phyloP scores from a whole-genome alignment of 768 basidiomycete species.

The Clavulina sp. region DNA sequence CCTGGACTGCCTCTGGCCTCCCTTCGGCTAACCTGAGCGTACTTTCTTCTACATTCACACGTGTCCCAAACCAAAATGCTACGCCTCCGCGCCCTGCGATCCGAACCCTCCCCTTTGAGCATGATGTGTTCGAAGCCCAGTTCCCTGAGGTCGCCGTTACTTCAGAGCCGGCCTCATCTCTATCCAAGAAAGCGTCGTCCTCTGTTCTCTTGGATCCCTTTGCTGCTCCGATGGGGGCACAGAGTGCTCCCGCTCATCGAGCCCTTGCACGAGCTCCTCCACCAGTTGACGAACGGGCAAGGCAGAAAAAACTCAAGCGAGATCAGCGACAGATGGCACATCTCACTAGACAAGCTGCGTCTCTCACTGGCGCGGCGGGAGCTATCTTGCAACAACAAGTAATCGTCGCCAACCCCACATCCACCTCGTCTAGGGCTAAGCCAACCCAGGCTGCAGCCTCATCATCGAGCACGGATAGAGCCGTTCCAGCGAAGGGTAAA shows the following conservation, averaged over 20 bases:
- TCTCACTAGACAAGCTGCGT: slow-evolving; percentile 41
- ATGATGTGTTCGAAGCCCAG: slow-evolving; percentile 26
- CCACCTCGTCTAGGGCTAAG: too few relatives aligned
- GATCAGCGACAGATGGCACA: slow-evolving; percentile 43
- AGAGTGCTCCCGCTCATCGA: slow-evolving; percentile 26
- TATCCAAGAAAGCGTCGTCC: background rate
- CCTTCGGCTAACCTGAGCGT: background rate
- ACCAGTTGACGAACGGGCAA: slow-evolving; percentile 21
- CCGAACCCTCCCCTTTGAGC: slow-evolving; percentile 25
- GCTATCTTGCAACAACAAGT: slow-evolving; percentile 32
- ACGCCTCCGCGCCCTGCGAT: background rate
- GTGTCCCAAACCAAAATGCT: background rate
- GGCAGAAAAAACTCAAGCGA: slow-evolving; percentile 21
- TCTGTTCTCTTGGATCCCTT: background rate
- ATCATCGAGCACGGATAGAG: background rate
- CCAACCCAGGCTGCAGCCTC: background rate
- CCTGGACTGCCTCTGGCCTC: background rate
- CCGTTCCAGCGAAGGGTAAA: slow-evolving; percentile 3
- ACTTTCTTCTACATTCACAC: background rate
- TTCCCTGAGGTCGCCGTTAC: slow-evolving; percentile 22
- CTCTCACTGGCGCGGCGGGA: slow-evolving; percentile 46
- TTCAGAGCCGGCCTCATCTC: slow-evolving; percentile 5
- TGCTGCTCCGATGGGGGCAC: background rate
- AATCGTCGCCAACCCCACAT: slow-evolving; percentile 28
- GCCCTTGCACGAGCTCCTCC: slow-evolving; percentile 27